phyloP scores from a whole-genome alignment of 371 early-diverging fungal genomes.

The Globomyces sp. region DNA sequence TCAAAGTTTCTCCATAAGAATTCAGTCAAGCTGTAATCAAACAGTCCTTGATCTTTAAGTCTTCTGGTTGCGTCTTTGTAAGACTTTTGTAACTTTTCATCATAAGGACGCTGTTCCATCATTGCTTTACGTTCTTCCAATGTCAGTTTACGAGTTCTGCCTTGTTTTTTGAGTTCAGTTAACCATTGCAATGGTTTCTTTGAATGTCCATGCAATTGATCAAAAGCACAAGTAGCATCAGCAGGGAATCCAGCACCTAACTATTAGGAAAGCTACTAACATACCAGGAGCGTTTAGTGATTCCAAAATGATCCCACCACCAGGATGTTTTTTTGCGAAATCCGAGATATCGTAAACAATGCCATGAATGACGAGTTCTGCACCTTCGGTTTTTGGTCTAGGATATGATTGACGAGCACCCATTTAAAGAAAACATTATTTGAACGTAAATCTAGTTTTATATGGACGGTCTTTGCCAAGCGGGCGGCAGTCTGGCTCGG shows the following conservation, averaged over 20 bases:
- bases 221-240: slow-evolving; percentile 14
- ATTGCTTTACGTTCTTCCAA: background rate
- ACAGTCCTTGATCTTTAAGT: slow-evolving; percentile 6
- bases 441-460: too few species aligned
- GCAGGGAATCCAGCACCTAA: slow-evolving; percentile 16
- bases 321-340: slow-evolving; percentile 11
- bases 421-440: too few species aligned
- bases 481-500: too few species aligned
- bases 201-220: slow-evolving; percentile 15
- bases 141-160: slow-evolving; percentile 7
- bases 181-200: slow-evolving; percentile 6
- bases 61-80: slow-evolving; percentile 2
- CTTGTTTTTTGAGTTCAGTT: background rate
- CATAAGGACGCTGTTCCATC: slow-evolving; percentile 8
- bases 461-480: too few species aligned
- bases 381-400: too few species aligned
- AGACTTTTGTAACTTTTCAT: background rate
- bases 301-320: slow-evolving; percentile 13
- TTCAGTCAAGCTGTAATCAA: slow-evolving; percentile 7
- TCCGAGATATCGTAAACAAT: slow-evolving; percentile 14
- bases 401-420: too few species aligned
- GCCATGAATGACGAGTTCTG: background rate
- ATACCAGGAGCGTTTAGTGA: background rate
- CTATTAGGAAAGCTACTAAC: too few species aligned
- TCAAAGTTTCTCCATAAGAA: slow-evolving; percentile 15